Evolutionary conservation across 139 green algal species (phyloP).

Genomic region (Haematococcus lacustris): DNA sequence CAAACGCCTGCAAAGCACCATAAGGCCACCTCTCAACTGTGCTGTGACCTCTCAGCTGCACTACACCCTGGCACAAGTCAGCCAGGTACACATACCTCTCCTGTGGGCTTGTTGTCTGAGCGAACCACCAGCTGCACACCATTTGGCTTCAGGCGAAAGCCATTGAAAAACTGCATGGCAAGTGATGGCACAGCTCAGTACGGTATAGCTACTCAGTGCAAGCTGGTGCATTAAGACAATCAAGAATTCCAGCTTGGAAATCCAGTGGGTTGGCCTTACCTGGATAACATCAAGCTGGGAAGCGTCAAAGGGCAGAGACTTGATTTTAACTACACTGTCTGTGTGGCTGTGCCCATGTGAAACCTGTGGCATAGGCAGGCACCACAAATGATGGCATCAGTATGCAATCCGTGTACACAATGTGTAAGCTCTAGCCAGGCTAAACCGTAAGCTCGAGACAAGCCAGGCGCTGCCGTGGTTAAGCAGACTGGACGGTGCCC

Average conservation of each 20-base stretch:
- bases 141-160: constrained; percentile 52
- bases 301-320: constrained; percentile 59
- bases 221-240: too few relatives aligned
- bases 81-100: constrained; percentile 33
- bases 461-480: neutral
- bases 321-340: constrained; percentile 66
- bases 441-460: neutral
- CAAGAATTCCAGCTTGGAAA: too few relatives aligned
- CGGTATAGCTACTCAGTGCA: too few relatives aligned
- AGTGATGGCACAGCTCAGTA: too few relatives aligned
- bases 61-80: neutral
- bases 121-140: constrained; percentile 58
- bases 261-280: too few relatives aligned
- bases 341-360: constrained; percentile 24
- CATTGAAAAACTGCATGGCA: constrained; percentile 61
- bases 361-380: neutral
- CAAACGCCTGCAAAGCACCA: constrained; percentile 45
- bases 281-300: constrained; percentile 54
- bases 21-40: neutral
- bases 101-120: constrained; percentile 57
- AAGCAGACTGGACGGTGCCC: neutral
- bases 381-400: neutral
- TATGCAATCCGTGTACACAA: neutral
- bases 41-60: neutral
- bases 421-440: neutral